Base-by-base conservation (phyloP, 2,329 filamentous ascomycete genomes). In the Colletotrichum liriopes region DNA sequence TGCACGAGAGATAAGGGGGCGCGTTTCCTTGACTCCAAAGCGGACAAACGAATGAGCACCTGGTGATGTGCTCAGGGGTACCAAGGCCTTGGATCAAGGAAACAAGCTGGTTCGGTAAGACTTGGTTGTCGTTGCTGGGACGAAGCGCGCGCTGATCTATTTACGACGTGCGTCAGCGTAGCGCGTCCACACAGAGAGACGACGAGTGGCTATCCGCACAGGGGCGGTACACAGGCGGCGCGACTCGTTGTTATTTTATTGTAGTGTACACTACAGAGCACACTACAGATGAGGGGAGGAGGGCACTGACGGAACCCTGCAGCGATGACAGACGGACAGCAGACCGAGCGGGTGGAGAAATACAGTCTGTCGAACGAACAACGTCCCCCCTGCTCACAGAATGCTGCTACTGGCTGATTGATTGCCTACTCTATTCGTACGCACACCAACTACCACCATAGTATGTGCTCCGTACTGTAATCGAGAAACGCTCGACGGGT, bases 71-170 rank as follows among this genome's bases (percentile, higher is more conserved):
- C 18, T 56, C 58, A 41, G 23, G 65, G 69, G 58, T 45, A 23
- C 20, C 45, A 45, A 41, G 47, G 54, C n/a, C 65, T 43, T 55
- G 59, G 49, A 51, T 49, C 55, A 23, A 47, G 67, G 63, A 41
- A 55, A 45, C 54, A 49, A 61, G 55, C 55, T 67, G 67, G 32
- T 54, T 68, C 26, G 56, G 32, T 49, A 23, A 54, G 60, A 66
- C 47, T 35, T 32, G 55, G 47, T 43, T 56, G 26, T 67, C 47
- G 41, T 54, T 54, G 49, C 52, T 71, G 55, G 66, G 65, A 70
- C 55, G 70, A 72, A 72, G 70, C 66, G 70, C 70, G 70, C 70
- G 65, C 70, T 65, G 70, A 65, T 64, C 70, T 72, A 69, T 69
- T 72, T 72, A 54, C 26, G 23, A 66, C 43, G 43, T 69, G 70